Conservation (phyloP, 305 asterid genomes). For the Stenogyne calaminthoides region DNA sequence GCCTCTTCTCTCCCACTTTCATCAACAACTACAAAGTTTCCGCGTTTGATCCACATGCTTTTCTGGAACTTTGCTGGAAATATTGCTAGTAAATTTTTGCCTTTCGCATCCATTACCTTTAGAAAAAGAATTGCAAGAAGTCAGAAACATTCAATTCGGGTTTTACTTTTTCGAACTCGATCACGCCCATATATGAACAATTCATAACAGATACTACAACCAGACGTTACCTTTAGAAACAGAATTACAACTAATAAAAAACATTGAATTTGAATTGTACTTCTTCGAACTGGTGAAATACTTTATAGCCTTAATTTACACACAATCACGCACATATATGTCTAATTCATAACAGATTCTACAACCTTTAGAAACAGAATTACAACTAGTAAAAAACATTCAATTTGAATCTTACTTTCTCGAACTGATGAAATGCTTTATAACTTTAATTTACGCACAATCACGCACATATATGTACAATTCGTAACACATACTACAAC, state of each 20-base stretch:
- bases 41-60: slow-evolving; percentile 91
- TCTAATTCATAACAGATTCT: no score
- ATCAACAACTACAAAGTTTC: slow-evolving; percentile 80
- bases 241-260: no score
- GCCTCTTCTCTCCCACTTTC: slow-evolving; percentile 89
- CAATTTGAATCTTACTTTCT: background rate
- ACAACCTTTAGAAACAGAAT: slow-evolving; percentile 48
- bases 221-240: no score
- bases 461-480: background rate
- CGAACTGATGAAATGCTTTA: background rate
- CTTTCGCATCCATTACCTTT: slow-evolving; percentile 74
- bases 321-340: no score
- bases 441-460: background rate
- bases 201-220: no score
- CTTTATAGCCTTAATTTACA: no score
- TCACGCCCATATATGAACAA: no score
- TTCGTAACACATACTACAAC: background rate
- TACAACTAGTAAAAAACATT: background rate
- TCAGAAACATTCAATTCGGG: background rate
- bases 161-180: background rate
- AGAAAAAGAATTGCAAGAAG: slow-evolving; percentile 2
- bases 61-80: slow-evolving; percentile 89
- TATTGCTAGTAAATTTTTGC: slow-evolving; percentile 56
- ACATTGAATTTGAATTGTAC: no score
- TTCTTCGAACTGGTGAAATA: no score